These are phyloP conservation scores for Athelia psychrophila DNA, from an alignment of 1,284 basidiomycete species.

Conservation along the genomic window DNA sequence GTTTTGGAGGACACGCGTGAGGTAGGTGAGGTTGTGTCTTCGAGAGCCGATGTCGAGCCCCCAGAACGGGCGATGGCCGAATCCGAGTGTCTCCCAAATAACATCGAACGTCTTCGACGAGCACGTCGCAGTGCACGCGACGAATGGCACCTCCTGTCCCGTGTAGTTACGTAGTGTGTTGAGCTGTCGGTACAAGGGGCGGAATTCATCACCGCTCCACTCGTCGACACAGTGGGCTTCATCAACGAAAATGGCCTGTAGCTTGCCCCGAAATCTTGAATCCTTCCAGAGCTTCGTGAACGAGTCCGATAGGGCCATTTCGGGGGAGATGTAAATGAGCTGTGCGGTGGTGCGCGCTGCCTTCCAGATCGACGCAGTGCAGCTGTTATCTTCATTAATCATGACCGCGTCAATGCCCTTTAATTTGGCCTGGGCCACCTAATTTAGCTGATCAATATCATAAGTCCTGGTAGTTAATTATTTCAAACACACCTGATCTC, in stretches of 20 bases:
- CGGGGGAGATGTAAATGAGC: constrained; percentile 8
- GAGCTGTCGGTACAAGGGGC: constrained; percentile 18
- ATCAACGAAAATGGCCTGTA: constrained; percentile 20
- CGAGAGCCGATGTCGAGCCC: constrained; percentile 25
- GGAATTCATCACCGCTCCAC: constrained; percentile 21
- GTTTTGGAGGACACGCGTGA: constrained; percentile 11
- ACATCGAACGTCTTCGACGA: constrained; percentile 21
- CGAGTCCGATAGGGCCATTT: constrained; percentile 6
- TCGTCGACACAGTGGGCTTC: constrained; percentile 25
- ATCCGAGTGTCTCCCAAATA: constrained; percentile 23
- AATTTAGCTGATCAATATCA: neutral
- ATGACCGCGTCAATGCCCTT: constrained; percentile 5
- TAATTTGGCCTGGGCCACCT: neutral
- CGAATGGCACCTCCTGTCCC: constrained; percentile 22
- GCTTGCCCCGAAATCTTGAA: constrained; percentile 13
- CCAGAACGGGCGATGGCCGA: constrained; percentile 26
- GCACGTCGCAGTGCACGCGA: constrained; percentile 26
- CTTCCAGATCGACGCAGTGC: neutral
- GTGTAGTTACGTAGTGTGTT: constrained; percentile 16
- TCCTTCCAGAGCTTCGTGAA: constrained; percentile 16
- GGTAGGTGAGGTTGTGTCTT: constrained; percentile 19
- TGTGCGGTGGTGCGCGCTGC: neutral
- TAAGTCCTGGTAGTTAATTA: neutral
- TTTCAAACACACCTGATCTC: constrained; percentile 8
- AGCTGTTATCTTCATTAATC: constrained; percentile 6